A percentile compares a stretch with the other conserved stretches of the same genome.
phyloP scores from a whole-genome alignment of 352 stramenopile genomes.

The Phytophthora meadii region DNA sequence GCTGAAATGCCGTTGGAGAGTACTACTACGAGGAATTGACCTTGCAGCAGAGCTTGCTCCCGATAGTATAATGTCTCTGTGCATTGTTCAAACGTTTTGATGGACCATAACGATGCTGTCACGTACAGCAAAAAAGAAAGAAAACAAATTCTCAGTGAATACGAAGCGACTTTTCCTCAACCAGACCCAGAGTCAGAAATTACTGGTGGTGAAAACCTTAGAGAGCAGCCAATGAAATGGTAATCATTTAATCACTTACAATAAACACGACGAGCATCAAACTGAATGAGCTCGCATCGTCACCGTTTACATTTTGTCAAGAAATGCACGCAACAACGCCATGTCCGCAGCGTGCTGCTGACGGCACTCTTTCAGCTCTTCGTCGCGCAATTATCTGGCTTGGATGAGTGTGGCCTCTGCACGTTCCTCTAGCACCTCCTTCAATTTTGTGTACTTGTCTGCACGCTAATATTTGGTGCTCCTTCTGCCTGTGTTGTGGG shows the following conservation, averaged over 20 bases:
- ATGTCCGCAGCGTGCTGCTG: background rate
- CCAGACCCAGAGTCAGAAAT: background rate
- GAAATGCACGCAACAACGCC: background rate
- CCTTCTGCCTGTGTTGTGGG: slow-evolving; percentile 1
- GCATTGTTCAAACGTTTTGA: no score
- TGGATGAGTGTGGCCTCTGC: background rate
- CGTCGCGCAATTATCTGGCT: background rate
- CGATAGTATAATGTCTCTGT: no score
- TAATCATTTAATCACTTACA: background rate
- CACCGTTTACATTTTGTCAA: background rate
- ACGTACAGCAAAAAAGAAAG: no score
- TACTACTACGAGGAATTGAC: no score
- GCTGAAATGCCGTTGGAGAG: no score
- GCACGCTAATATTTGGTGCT: background rate
- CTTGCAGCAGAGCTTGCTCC: no score
- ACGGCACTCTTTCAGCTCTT: background rate
- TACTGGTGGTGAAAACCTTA: background rate
- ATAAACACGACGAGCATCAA: background rate
- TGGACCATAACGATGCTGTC: no score
- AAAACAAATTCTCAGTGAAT: no score
- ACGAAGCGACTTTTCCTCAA: background rate
- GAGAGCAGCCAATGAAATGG: background rate
- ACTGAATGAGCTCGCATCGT: no score
- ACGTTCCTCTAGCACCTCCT: background rate
- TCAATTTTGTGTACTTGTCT: background rate